phyloP scores from a whole-genome alignment of 768 basidiomycete genomes.

The Suillus subalutaceus region DNA sequence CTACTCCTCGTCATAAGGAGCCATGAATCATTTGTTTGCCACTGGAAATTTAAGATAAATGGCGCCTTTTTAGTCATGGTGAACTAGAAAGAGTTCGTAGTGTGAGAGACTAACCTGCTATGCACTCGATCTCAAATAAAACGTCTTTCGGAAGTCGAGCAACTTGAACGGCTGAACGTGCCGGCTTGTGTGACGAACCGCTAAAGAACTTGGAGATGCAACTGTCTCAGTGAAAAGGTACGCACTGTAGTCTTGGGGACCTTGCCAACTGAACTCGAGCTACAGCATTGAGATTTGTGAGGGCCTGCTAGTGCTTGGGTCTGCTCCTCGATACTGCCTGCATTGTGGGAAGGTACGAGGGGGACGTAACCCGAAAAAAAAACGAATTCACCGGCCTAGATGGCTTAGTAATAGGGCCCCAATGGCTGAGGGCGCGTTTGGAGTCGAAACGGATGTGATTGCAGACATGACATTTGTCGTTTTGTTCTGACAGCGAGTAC shows the following conservation, averaged over 20 bases:
- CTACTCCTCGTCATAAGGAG: background rate
- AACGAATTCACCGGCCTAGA: constrained; percentile 80
- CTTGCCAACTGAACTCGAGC: constrained; percentile 79
- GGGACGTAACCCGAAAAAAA: constrained; percentile 92
- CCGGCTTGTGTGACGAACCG: constrained; percentile 74
- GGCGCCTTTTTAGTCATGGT: no score
- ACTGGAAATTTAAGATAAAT: background rate
- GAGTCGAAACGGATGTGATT: background rate
- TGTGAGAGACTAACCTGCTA: constrained; percentile 59
- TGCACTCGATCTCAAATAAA: constrained; percentile 89
- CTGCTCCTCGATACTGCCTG: constrained; percentile 80
- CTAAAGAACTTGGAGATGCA: constrained; percentile 58
- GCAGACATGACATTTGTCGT: constrained; percentile 2
- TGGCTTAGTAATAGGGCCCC: constrained; percentile 71
- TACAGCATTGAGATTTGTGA: constrained; percentile 76
- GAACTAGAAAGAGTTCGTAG: background rate
- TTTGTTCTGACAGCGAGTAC: background rate
- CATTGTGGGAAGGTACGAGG: constrained; percentile 68
- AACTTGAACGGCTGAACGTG: constrained; percentile 90
- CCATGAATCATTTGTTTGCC: background rate
- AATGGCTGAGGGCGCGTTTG: constrained; percentile 39
- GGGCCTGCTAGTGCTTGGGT: constrained; percentile 62
- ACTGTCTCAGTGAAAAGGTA: constrained; percentile 11
- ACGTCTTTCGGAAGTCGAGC: constrained; percentile 88
- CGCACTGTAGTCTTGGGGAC: constrained; percentile 91